phyloP scores from a whole-genome alignment of 176 grass and related monocot species.

The Oryza meridionalis region DNA sequence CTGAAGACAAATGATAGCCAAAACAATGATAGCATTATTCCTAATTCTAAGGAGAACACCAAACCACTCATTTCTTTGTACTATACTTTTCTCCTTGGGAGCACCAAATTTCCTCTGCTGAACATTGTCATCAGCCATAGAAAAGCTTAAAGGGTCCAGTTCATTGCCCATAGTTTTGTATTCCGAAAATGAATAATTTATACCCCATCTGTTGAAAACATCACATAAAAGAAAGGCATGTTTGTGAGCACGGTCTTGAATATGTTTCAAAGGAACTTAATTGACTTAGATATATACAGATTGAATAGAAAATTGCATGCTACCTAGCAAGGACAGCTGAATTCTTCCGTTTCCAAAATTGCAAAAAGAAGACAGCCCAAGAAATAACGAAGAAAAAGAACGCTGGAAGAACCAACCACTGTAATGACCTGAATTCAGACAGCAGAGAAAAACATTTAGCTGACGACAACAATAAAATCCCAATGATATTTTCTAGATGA shows the following conservation, averaged over 20 bases:
- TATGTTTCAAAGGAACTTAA: conserved; percentile 4
- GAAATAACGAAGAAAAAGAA: conserved; percentile 95
- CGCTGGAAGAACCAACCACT: conserved; percentile 88
- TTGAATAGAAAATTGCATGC: neutral
- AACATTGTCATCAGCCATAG: conserved; percentile 32
- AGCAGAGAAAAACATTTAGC: conserved; percentile 30
- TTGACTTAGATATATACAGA: conserved; percentile 15
- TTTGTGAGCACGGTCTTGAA: neutral
- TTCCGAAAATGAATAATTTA: conserved; percentile 89
- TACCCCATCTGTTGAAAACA: conserved; percentile 73
- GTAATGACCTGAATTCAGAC: conserved; percentile 66
- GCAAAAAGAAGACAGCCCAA: conserved; percentile 94
- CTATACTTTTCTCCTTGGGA: conserved; percentile 70
- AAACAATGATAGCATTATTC: conserved; percentile 86
- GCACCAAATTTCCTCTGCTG: conserved; percentile 61
- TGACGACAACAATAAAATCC: conserved; percentile 14
- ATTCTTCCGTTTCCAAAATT: conserved; percentile 99
- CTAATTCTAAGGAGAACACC: conserved; percentile 87
- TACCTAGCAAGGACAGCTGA: conserved; percentile 88
- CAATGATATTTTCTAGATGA: conserved; percentile 4
- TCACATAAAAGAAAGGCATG: conserved; percentile 15
- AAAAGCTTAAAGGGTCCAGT: conserved; percentile 37
- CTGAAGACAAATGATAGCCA: conserved; percentile 95
- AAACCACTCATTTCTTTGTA: conserved; percentile 92
- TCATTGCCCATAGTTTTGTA: conserved; percentile 73